Percentiles rank a stretch among this genome's conserved stretches.
phyloP scores from a whole-genome alignment of 1,284 basidiomycete species.

The Chondrostereum purpureum region DNA sequence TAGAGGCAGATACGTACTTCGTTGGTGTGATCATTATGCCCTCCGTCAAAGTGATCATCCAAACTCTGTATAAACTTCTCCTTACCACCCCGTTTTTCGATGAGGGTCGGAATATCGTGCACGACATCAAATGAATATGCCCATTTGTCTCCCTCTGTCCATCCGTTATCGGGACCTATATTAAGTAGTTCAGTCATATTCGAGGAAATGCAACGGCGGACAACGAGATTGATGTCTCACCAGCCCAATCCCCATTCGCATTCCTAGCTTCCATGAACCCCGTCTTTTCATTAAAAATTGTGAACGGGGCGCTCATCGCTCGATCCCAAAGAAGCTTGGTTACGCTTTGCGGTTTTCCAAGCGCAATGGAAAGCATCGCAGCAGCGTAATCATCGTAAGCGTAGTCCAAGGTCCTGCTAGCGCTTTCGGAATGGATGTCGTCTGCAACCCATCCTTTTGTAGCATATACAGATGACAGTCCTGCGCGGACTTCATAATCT shows the following conservation, averaged over 20 bases:
- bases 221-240: constrained; percentile 27
- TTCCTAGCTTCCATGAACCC: constrained; percentile 81
- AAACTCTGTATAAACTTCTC: constrained; percentile 58
- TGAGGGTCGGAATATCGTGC: constrained; percentile 62
- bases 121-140: constrained; percentile 76
- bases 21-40: constrained; percentile 80
- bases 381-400: constrained; percentile 79
- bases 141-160: constrained; percentile 68
- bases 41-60: constrained; percentile 74
- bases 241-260: constrained; percentile 66
- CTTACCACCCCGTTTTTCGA: constrained; percentile 61
- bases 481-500: constrained; percentile 78
- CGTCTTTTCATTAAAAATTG: constrained; percentile 65
- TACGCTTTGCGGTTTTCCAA: constrained; percentile 46
- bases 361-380: constrained; percentile 49
- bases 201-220: neutral
- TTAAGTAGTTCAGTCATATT: neutral
- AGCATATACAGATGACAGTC: constrained; percentile 64
- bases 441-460: constrained; percentile 71
- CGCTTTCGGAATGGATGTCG: constrained; percentile 75
- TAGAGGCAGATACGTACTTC: constrained; percentile 44
- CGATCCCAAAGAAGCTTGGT: constrained; percentile 45
- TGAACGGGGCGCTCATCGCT: constrained; percentile 49
- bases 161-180: constrained; percentile 10
- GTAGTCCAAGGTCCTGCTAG: constrained; percentile 72